These are phyloP conservation scores for Pholiota adiposa DNA, from an alignment of 1,284 basidiomycete species.

Conservation along the genomic window DNA sequence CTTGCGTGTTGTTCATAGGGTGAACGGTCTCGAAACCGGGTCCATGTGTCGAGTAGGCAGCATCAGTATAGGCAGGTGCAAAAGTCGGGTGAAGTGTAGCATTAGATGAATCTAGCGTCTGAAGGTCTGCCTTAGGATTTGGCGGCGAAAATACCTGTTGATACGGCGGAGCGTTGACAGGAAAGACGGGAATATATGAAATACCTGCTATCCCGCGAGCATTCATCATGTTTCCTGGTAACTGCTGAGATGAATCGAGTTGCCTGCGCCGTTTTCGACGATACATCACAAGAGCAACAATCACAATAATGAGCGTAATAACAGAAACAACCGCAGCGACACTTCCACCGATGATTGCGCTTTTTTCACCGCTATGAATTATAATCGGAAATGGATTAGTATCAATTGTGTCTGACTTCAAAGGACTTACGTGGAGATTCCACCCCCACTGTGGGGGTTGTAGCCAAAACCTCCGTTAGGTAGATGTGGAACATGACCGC, in stretches of 20 bases:
- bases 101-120: neutral
- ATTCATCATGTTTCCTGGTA: neutral
- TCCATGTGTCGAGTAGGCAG: neutral
- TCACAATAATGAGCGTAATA: conserved; percentile 10
- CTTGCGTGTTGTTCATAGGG: neutral
- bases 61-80: neutral
- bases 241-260: neutral
- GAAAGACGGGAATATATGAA: neutral
- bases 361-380: neutral
- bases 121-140: neutral
- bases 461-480: too few species aligned
- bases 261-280: conserved; percentile 24
- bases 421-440: too few species aligned
- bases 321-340: conserved; percentile 26
- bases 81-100: neutral
- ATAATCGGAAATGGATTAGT: too few species aligned
- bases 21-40: neutral
- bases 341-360: conserved; percentile 27
- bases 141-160: neutral
- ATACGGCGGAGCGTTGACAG: neutral
- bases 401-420: too few species aligned
- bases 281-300: conserved; percentile 23
- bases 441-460: too few species aligned
- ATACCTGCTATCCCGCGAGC: neutral
- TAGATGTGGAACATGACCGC: too few species aligned